Conservation (phyloP, 805 yeast genomes). For the Suhomyces vadensis region DNA sequence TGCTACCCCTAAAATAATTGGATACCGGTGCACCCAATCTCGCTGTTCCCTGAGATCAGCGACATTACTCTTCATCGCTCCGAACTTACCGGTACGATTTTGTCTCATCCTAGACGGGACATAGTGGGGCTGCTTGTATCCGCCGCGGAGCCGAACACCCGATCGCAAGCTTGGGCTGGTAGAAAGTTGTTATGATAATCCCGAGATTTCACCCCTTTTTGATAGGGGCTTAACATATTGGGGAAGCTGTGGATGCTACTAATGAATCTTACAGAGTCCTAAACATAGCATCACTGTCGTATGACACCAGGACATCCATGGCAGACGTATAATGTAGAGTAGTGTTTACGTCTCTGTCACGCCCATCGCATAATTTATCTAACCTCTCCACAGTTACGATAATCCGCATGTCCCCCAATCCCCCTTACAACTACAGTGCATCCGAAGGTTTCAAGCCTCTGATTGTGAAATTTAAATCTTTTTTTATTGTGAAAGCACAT, state of each 20-base stretch:
- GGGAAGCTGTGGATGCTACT: background rate
- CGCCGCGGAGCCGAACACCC: conserved; percentile 4
- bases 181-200: background rate
- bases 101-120: too few species aligned
- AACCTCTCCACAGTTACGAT: background rate
- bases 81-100: background rate
- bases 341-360: background rate
- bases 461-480: background rate
- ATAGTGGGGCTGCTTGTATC: background rate
- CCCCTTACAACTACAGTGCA: conserved; percentile 1
- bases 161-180: background rate
- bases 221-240: conserved; percentile 5
- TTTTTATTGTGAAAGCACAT: background rate
- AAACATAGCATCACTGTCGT: too few species aligned
- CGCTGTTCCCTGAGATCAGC: too few species aligned
- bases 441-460: conserved; percentile 1
- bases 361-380: background rate
- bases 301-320: too few species aligned
- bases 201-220: conserved; percentile 5
- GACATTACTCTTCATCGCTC: too few species aligned
- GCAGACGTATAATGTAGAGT: too few species aligned
- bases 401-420: background rate
- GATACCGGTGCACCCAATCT: too few species aligned
- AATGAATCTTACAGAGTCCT: background rate
- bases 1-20: too few species aligned